These are phyloP conservation scores for Paraphaeosphaeria minitans DNA, from an alignment of 2,329 filamentous ascomycete species.

Conservation along the genomic window DNA sequence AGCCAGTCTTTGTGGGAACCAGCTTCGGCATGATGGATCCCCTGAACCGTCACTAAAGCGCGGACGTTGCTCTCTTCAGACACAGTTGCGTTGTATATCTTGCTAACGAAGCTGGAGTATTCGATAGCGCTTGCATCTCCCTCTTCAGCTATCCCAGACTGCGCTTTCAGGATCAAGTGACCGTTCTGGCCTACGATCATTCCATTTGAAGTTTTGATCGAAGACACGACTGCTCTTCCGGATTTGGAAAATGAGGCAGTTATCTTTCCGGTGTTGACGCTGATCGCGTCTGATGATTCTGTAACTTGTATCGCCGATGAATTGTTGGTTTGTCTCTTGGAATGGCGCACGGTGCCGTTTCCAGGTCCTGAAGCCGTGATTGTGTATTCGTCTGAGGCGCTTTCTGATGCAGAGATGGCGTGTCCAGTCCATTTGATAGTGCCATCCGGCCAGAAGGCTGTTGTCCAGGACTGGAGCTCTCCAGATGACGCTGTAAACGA, in stretches of 20 bases:
- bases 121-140: constrained; percentile 45
- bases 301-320: constrained; percentile 31
- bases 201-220: constrained; percentile 44
- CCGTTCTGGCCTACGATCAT: constrained; percentile 48
- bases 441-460: constrained; percentile 64
- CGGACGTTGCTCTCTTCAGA: constrained; percentile 51
- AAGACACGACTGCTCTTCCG: constrained; percentile 36
- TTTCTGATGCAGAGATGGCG: constrained; percentile 55
- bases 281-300: constrained; percentile 28
- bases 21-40: constrained; percentile 41
- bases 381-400: constrained; percentile 51
- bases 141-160: constrained; percentile 53
- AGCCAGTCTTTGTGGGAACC: constrained; percentile 56
- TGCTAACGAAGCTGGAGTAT: constrained; percentile 56
- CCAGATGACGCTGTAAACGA: constrained; percentile 38
- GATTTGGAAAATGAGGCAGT: constrained; percentile 41
- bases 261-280: constrained; percentile 42
- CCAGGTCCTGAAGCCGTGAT: constrained; percentile 42
- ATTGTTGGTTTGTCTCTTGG: constrained; percentile 23
- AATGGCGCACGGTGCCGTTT: constrained; percentile 18
- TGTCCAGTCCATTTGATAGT: constrained; percentile 68
- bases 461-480: constrained; percentile 60
- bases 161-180: constrained; percentile 58
- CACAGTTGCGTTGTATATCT: constrained; percentile 58
- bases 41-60: constrained; percentile 55